phyloP scores from a whole-genome alignment of 139 green algal species.

The Picochlorum sp. region DNA sequence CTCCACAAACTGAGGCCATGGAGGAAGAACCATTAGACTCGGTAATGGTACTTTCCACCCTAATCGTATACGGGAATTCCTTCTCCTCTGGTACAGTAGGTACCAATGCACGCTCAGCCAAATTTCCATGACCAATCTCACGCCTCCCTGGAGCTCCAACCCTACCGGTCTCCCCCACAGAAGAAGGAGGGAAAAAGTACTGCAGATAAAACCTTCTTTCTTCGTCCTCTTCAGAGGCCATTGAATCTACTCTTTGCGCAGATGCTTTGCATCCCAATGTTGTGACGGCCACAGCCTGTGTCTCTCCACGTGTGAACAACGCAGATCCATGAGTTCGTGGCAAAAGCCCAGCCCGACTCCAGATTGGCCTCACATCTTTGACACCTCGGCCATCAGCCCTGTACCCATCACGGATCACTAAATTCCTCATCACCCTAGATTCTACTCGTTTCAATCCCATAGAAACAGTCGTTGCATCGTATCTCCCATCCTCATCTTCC shows the following conservation, averaged over 20 bases:
- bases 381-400: slow-evolving; percentile 69
- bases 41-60: slow-evolving; percentile 92
- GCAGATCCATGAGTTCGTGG: slow-evolving; percentile 83
- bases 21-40: slow-evolving; percentile 91
- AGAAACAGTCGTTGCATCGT: slow-evolving; percentile 3
- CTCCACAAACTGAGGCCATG: slow-evolving; percentile 96
- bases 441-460: slow-evolving; percentile 40
- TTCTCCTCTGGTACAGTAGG: slow-evolving; percentile 61
- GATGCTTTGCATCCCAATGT: slow-evolving; percentile 51
- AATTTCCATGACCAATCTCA: slow-evolving; percentile 90
- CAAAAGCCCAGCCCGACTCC: slow-evolving; percentile 51
- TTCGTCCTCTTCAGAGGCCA: slow-evolving; percentile 37
- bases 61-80: slow-evolving; percentile 79
- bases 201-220: slow-evolving; percentile 89
- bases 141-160: slow-evolving; percentile 51
- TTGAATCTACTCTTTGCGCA: slow-evolving; percentile 53
- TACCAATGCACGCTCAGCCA: slow-evolving; percentile 84
- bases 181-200: slow-evolving; percentile 96
- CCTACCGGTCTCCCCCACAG: slow-evolving; percentile 82
- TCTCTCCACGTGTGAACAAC: slow-evolving; percentile 97
- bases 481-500: not conserved
- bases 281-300: slow-evolving; percentile 76
- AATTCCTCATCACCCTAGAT: slow-evolving; percentile 45
- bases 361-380: slow-evolving; percentile 76
- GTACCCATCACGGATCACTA: slow-evolving; percentile 54